Evolutionary conservation across 2,329 filamentous ascomycete genomes (phyloP).

Genomic region (Fusarium veterinarium): DNA sequence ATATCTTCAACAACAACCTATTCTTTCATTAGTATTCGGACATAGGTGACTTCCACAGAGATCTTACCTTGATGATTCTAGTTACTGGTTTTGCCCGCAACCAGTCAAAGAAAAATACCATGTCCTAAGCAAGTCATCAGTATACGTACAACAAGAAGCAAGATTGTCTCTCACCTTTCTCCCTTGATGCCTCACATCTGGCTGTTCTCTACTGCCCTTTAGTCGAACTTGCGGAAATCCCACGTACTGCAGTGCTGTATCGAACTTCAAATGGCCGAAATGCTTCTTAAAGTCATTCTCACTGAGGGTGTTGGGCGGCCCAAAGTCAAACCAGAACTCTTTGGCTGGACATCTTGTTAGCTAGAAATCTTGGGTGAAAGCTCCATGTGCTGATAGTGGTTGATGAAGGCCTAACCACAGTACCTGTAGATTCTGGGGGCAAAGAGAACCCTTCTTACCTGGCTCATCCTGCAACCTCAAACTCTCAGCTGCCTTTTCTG

Average conservation of each 20-base stretch:
- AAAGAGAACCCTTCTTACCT: neutral
- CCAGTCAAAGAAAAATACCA: slow-evolving; percentile 21
- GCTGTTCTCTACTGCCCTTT: neutral
- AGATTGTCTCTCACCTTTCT: neutral
- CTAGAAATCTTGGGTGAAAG: too few relatives aligned
- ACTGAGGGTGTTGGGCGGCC: neutral
- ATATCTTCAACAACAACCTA: slow-evolving; percentile 21
- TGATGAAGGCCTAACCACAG: too few relatives aligned
- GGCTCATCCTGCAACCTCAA: neutral
- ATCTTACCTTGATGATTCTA: slow-evolving; percentile 1
- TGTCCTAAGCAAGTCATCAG: neutral
- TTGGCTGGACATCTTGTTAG: neutral
- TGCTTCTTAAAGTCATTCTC: neutral
- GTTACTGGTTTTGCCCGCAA: neutral
- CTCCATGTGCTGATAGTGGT: too few relatives aligned
- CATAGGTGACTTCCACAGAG: too few relatives aligned
- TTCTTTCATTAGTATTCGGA: neutral
- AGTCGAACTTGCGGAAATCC: slow-evolving; percentile 11
- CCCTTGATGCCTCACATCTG: neutral
- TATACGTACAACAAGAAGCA: neutral
- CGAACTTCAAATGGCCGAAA: slow-evolving; percentile 14
- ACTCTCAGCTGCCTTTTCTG: neutral
- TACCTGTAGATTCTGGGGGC: too few relatives aligned
- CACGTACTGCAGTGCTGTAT: slow-evolving; percentile 7
- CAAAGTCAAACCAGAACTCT: neutral